A percentile compares a stretch with the other conserved stretches of the same genome.
These are phyloP conservation scores for Fusarium buxicola DNA, from an alignment of 2,329 filamentous ascomycete genomes.

Conservation along the genomic window DNA sequence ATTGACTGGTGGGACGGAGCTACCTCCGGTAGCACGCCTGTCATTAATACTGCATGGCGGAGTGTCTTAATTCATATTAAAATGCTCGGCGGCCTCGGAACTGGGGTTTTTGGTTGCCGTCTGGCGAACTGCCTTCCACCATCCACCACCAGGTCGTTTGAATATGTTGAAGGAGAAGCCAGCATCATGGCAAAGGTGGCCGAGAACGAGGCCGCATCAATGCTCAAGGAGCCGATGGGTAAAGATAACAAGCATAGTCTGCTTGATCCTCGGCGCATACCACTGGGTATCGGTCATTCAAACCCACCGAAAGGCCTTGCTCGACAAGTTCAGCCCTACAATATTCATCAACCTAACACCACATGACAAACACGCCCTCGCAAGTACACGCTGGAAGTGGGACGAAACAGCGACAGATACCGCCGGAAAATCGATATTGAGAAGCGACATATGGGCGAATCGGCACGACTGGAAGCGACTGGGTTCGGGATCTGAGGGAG, in stretches of 20 bases:
- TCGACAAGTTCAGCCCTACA: conserved; percentile 40
- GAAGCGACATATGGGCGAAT: conserved; percentile 32
- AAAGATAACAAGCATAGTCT: neutral
- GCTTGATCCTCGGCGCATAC: conserved; percentile 20
- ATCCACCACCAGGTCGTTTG: neutral
- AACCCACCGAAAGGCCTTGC: conserved; percentile 23
- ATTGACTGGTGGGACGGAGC: too few relatives aligned
- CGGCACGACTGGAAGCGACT: conserved; percentile 45
- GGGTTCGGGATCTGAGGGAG: conserved; percentile 48
- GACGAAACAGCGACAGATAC: neutral
- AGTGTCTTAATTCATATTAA: too few relatives aligned
- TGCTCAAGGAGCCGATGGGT: conserved; percentile 6
- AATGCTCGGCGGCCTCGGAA: too few relatives aligned
- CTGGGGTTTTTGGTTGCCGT: neutral
- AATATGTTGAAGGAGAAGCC: conserved; percentile 13
- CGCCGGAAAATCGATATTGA: conserved; percentile 16
- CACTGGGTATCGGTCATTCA: conserved; percentile 15
- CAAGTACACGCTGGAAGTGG: conserved; percentile 28
- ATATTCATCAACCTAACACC: conserved; percentile 19
- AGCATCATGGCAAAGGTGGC: conserved; percentile 2
- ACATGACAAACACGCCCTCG: conserved; percentile 11
- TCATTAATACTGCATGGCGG: too few relatives aligned
- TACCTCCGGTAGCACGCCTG: too few relatives aligned
- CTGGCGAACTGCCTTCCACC: neutral
- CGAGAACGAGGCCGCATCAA: conserved; percentile 14